Evolutionary conservation across 495 filamentous ascomycete genomes (phyloP), one percentile per base, ranked within the genome.

Genomic region (Neurospora sp.): DNA sequence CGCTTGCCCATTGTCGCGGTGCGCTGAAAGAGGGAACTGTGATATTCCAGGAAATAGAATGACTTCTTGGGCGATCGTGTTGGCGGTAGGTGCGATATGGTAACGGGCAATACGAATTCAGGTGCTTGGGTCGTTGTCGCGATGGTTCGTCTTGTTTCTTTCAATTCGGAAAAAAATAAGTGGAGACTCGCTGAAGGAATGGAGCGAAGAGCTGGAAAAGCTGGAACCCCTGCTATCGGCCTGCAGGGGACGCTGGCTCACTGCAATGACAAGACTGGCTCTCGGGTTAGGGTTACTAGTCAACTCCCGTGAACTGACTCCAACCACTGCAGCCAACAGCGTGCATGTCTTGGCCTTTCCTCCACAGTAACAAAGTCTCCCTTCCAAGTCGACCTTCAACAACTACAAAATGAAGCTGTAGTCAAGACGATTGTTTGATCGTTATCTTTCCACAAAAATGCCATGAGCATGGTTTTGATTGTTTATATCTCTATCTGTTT

Each of bases 1-100:
- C 77, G 42, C 42, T 78, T 72, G 5, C 73, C 74, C 77, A 81
- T 77, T 20, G 37, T 72, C 7, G 20, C 54, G 54, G 54, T 3
- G 23, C 5, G 10, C 27, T 62, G 23, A 14, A 59, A 23, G 10
- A 59, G 20, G 9, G 11, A 5, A 27, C 5, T 8, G 46, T 23
- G 8, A 23, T 1, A 10, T n/a, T 46, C n/a, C 42, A 8, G 42
- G 12, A 20, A 54, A 4, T 27, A 12, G 2, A 54, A 23, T 12
- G 3, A 54, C 42, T 23, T 35, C 54, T 31, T 62, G 11, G 54
- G 54, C 4, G 27, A 66, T 37, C 2, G 54, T 62, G 54, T 31
- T 16, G 11, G 54, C 23, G 54, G 54, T 62, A 6, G 54, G 27
- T 62, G 54, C 23, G 12, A 62, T 62, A 5, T 62, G 54, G 2